Percentiles rank a stretch among this genome's conserved stretches.
These are phyloP conservation scores for Melastoma malabathricum DNA, from an alignment of 345 rosid species.

Conservation along the genomic window DNA sequence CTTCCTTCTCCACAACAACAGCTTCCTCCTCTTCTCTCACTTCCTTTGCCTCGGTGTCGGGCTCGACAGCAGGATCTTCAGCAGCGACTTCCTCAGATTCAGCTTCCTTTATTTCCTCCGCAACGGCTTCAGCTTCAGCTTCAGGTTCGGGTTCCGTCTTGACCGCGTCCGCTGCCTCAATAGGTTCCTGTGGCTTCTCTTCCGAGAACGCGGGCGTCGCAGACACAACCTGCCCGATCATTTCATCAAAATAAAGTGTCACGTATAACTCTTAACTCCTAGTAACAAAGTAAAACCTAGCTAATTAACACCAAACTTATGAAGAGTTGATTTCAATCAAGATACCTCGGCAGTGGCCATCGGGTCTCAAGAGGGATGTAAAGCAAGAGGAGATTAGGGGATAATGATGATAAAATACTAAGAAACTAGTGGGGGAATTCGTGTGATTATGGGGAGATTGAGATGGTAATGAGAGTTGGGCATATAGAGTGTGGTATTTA, in stretches of 20 bases:
- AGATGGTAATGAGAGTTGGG: background rate
- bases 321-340: background rate
- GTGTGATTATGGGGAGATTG: background rate
- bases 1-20: conserved; percentile 6
- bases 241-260: conserved; percentile 2
- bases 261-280: too few relatives aligned
- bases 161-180: conserved; percentile 7
- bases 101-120: conserved; percentile 17
- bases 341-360: conserved; percentile 60
- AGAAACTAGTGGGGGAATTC: background rate
- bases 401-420: background rate
- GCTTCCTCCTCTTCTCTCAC: conserved; percentile 17
- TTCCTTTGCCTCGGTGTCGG: conserved; percentile 12
- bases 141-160: conserved; percentile 14
- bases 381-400: background rate
- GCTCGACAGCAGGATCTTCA: conserved; percentile 6
- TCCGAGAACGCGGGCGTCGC: conserved; percentile 31
- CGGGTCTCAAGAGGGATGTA: background rate
- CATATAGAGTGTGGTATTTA: too few relatives aligned
- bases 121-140: conserved; percentile 11
- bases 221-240: conserved; percentile 33
- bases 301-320: background rate
- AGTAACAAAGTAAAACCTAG: background rate
- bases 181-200: conserved; percentile 9
- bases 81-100: conserved; percentile 8